Base-by-base conservation (phyloP, 371 early-diverging fungal species). In the Mortierella sp. region DNA sequence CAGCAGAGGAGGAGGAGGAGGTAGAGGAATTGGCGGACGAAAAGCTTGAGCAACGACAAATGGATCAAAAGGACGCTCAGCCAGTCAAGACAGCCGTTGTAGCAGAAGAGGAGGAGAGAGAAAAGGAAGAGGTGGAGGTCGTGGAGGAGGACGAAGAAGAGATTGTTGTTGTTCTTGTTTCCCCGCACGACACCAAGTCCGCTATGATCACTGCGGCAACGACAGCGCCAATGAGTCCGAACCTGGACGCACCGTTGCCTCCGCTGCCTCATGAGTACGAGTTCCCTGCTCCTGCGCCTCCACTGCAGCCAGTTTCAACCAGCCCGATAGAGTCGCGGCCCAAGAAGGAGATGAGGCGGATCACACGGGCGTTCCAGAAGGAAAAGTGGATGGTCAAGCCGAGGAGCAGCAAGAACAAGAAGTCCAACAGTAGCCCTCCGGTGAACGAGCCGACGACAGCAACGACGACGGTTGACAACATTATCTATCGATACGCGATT, bases 261-360 rank as follows among this genome's bases (percentile, higher is more conserved):
- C 34, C 61, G 31, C 21, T 61, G 34, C 61, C 61, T 5, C 1
- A 51, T 14, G 31, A 61, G 16, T 46, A 21, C 44, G 54, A 73
- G 69, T 16, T 69, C 50, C 5, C 16, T 69, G 14, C 46, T 78
- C n/a, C 69, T 72, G 28, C 31, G 9, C 57, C 59, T 14, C 19
- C 14, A 8, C 61, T 21, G 9, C 61, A 16, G 2, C 61, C 61
- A 16, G 9, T 34, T 21, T 34, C 61, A 14, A 61, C 61, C 14
- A 31, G 61, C 61, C 34, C 61, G 19, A 9, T 19, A 21, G 61
- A 61, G 6, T 16, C 34, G 48, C 70, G 44, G 50, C 67, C 69
- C 57, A 70, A 77, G 72, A 74, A 64, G 57, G 78, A 61, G 44
- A 72, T 78, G 73, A 78, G 73, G 69, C 50, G 78, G 55, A 69